Evolutionary conservation across 371 early-diverging fungal species (phyloP).

Genomic region (Mucor ambiguus): DNA sequence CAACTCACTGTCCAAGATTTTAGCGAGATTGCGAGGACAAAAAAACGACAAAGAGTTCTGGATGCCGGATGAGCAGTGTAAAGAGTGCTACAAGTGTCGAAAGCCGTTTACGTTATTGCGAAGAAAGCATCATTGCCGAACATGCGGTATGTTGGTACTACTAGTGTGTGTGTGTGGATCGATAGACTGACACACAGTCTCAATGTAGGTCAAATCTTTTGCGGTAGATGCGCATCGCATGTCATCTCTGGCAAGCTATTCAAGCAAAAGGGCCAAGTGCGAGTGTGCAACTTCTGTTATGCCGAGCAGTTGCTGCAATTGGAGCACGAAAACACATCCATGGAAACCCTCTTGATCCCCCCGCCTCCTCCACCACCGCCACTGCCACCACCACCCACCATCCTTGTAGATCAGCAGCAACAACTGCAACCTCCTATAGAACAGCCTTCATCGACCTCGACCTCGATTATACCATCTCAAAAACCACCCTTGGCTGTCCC

Average conservation of each 20-base stretch:
- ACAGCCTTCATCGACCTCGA: not conserved
- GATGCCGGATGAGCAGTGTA: constrained; percentile 86
- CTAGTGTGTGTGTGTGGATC: not conserved
- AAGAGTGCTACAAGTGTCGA: constrained; percentile 86
- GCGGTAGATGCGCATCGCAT: constrained; percentile 78
- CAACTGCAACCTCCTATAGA: not conserved
- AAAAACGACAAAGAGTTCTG: constrained; percentile 75
- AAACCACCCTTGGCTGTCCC: constrained; percentile 46
- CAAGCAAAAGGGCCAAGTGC: constrained; percentile 71
- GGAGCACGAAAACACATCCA: not conserved
- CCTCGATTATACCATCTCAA: constrained; percentile 47
- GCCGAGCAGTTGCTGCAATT: constrained; percentile 44
- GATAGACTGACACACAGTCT: not conserved
- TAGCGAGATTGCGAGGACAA: constrained; percentile 63
- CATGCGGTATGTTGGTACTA: constrained; percentile 64
- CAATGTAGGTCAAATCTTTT: constrained; percentile 73
- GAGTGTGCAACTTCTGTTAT: constrained; percentile 83
- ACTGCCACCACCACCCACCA: not conserved
- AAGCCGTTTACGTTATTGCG: constrained; percentile 71
- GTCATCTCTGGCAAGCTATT: constrained; percentile 74
- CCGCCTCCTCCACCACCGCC: not conserved
- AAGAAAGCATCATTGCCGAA: constrained; percentile 86
- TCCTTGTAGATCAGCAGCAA: not conserved
- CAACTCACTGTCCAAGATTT: constrained; percentile 59
- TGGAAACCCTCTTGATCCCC: not conserved